Evolutionary conservation across 2,329 filamentous ascomycete genomes (phyloP), one percentile per base, ranked within the genome.

Genomic region (Hymenoscyphus albidus): DNA sequence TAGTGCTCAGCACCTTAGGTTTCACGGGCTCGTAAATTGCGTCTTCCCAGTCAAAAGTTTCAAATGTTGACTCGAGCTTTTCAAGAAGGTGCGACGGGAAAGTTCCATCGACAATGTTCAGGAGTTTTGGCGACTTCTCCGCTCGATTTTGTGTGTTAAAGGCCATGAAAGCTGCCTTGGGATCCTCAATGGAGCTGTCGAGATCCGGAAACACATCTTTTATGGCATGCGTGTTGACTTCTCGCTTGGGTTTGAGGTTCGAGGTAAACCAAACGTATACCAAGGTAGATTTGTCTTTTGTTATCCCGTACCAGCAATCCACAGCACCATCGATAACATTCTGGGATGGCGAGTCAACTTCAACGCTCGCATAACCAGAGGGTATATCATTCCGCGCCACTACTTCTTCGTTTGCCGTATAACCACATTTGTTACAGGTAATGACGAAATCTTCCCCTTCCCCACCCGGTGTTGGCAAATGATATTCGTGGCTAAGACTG

Each of bases 391-490:
- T 71, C 61, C 73, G 75, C 13, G 89, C 90, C n/a, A 97, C 82
- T 75, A 97, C 82, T 75, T 99, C 95, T 68, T 96, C 91, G 69
- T 98, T 99, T 64, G 90, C 90, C 0, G 90, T 84, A 74, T 93
- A 92, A 40, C 84, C 81, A 75, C 95, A 99, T 12, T 77, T 78
- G 27, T 79, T 79, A 76, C 95, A 99, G 67, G 82, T 88, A 67
- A 96, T 85, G 44, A 99, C 83, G 1, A 86, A 88, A 73, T 99
- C 95, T 75, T 98, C 95, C 7, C 95, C 95, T 75, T 98, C 95
- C 7, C 95, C 95, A 59, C 90, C 88, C 0, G 84, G 74, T 38
- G 88, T 92, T 1, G 89, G 84, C 60, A 97, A 88, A 74, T 97
- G 95, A 74, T 96, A 99, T 73, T 99, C 95, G 75, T 99, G 95